Evolutionary conservation across 1,284 basidiomycete genomes (phyloP), one percentile per base, ranked within the genome.

Genomic region (Cutaneotrichosporon mucoides): DNA sequence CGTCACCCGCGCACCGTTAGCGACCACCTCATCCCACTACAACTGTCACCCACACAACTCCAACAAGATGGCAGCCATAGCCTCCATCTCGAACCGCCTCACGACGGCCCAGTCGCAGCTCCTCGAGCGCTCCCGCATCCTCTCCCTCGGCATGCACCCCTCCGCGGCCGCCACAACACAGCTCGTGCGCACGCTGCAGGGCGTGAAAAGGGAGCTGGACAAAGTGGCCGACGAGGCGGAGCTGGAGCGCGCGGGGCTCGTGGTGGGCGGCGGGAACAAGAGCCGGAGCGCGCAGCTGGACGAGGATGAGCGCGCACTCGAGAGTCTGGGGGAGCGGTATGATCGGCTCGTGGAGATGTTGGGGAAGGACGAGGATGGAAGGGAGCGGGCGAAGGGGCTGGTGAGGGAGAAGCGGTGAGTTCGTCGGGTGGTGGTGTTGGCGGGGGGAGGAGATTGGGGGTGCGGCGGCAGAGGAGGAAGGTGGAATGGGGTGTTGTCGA

Each of bases 71-170:
- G 46, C 46, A 3, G 46, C 46, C 46, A 24, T 56, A 12, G 55
- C 55, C n/a, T 50, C 47, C 47, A 60, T 75, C 50, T 71, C 69
- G 3, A 68, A 69, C 43, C 67, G 73, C 33, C 68, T 77, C 7
- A 76, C 74, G 4, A 69, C 73, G n/a, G 70, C 73, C 34, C 76
- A 76, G 13, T 62, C 73, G 7, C 70, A 75, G 55, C 67, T 79
- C 2, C 68, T 79, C 50, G 77, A 79, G 59, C 68, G 77, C 48
- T 70, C 70, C 4, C 74, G 77, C 16, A 69, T 79, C 50, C 56
- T 77, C 54, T 72, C 71, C 1, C 70, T 79, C 34, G 71, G 71
- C 35, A 69, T 79, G 45, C 66, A 70, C 15, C 73, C 77, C 0
- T 71, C 67, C 4, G 69, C 76, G 0, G 68, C 73, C 3, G 68